Percentiles rank a stretch among this genome's conserved stretches.
phyloP scores from a whole-genome alignment of 148 eudicot species.

The Limonium bicolor region DNA sequence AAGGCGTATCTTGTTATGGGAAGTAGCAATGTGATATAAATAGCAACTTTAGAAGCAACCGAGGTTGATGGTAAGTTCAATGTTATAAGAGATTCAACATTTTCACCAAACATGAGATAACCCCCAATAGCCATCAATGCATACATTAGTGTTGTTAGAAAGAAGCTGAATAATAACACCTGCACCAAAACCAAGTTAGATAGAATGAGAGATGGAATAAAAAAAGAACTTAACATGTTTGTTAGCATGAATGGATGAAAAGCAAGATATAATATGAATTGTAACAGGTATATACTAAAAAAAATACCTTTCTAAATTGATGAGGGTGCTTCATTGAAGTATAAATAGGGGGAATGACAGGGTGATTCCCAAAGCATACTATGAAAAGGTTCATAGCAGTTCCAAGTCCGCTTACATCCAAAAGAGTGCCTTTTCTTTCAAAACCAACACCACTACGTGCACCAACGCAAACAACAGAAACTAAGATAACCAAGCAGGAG shows the following conservation, averaged over 20 bases:
- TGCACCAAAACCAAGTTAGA: slow-evolving; percentile 1
- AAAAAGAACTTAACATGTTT: no score
- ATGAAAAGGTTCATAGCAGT: slow-evolving; percentile 16
- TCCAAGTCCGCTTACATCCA: slow-evolving; percentile 9
- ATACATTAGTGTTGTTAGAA: slow-evolving; percentile 11
- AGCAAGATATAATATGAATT: neutral
- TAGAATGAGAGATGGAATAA: neutral
- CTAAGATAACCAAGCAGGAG: slow-evolving; percentile 14
- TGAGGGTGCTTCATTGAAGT: slow-evolving; percentile 12
- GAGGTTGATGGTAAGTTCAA: slow-evolving; percentile 13
- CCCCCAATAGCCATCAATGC: slow-evolving; percentile 9
- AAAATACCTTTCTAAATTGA: slow-evolving; percentile 22
- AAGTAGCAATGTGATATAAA: slow-evolving; percentile 25
- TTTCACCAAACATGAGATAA: slow-evolving; percentile 20
- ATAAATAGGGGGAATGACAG: slow-evolving; percentile 18
- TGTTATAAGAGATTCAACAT: slow-evolving; percentile 16
- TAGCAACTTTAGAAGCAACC: slow-evolving; percentile 15
- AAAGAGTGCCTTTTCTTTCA: slow-evolving; percentile 4
- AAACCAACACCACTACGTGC: slow-evolving; percentile 14
- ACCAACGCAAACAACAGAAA: slow-evolving; percentile 13
- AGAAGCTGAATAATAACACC: slow-evolving; percentile 17
- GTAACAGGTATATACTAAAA: neutral
- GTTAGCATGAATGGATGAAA: no score
- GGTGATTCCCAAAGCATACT: slow-evolving; percentile 26
- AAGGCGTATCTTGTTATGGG: slow-evolving; percentile 23